These are phyloP conservation scores for Lactarius deliciosus DNA, from an alignment of 768 basidiomycete species.

Conservation along the genomic window DNA sequence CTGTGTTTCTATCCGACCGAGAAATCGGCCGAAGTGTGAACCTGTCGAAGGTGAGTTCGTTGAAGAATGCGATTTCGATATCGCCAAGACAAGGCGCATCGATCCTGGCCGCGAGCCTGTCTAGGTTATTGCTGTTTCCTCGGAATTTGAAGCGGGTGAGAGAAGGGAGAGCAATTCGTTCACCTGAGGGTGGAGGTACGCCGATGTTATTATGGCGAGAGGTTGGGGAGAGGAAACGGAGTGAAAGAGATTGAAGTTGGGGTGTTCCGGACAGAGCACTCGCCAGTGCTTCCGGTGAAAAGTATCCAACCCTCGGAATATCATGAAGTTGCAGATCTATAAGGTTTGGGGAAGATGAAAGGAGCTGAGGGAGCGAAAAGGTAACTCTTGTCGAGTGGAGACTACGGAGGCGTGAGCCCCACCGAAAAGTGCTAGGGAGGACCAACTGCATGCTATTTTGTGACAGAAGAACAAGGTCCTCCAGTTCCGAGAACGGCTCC, in stretches of 20 bases:
- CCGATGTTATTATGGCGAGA: neutral
- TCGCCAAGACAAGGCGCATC: neutral
- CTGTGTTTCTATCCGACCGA: neutral
- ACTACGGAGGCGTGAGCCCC: neutral
- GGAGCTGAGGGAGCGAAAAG: neutral
- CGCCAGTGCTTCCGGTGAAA: neutral
- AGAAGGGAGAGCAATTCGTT: neutral
- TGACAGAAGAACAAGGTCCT: neutral
- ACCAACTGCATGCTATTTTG: constrained; percentile 2
- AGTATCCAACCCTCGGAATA: neutral
- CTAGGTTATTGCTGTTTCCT: constrained; percentile 2
- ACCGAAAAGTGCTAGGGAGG: neutral
- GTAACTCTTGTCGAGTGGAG: constrained; percentile 1
- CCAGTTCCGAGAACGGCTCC: neutral
- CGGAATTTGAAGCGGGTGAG: neutral
- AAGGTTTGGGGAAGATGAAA: constrained; percentile 2
- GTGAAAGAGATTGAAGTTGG: neutral
- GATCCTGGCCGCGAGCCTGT: neutral
- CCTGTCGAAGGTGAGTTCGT: neutral
- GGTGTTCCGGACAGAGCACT: neutral
- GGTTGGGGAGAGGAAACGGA: neutral
- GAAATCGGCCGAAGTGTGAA: constrained; percentile 3
- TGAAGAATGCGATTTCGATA: constrained; percentile 2
- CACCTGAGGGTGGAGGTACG: neutral
- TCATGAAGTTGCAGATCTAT: neutral